Conservation (phyloP, 768 basidiomycete genomes). For the Punctularia strigosozonata region DNA sequence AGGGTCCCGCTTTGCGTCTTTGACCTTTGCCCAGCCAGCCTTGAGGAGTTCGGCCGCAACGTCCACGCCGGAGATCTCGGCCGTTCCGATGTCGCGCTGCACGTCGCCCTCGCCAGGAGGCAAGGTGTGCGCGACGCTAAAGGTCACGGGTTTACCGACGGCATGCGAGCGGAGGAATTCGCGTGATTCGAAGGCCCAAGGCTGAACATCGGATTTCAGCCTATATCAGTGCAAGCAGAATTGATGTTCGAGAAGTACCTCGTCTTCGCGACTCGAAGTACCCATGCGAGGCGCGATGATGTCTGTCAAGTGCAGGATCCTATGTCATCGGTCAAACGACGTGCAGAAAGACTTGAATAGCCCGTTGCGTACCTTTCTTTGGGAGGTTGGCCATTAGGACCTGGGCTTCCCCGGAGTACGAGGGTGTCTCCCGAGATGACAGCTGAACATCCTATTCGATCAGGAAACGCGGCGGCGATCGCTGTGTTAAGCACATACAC, state of each 20-base stretch:
- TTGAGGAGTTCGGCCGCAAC: slow-evolving; percentile 66
- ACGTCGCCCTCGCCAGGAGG: slow-evolving; percentile 50
- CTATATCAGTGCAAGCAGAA: slow-evolving; percentile 2
- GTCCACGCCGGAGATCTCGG: slow-evolving; percentile 63
- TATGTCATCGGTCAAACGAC: slow-evolving; percentile 18
- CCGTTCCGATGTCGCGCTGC: slow-evolving; percentile 70
- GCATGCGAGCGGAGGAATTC: slow-evolving; percentile 79
- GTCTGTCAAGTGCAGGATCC: slow-evolving; percentile 85
- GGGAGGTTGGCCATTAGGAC: slow-evolving; percentile 74
- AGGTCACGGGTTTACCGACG: slow-evolving; percentile 87
- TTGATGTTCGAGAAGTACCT: slow-evolving; percentile 33
- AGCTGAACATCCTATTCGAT: slow-evolving; percentile 35
- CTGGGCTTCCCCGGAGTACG: slow-evolving; percentile 65
- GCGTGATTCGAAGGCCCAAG: slow-evolving; percentile 86
- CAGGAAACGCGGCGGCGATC: slow-evolving; percentile 8
- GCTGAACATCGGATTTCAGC: slow-evolving; percentile 33
- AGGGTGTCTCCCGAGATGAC: slow-evolving; percentile 88
- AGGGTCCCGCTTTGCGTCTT: slow-evolving; percentile 76
- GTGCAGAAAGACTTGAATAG: slow-evolving; percentile 1
- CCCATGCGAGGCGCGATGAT: slow-evolving; percentile 79
- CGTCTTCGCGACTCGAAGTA: slow-evolving; percentile 75
- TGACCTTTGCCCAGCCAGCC: slow-evolving; percentile 88
- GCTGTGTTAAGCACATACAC: slow-evolving; percentile 16
- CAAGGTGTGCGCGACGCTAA: slow-evolving; percentile 71
- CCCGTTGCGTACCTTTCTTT: slow-evolving; percentile 66